These are phyloP conservation scores for Lasiosphaeria miniovina DNA, from an alignment of 495 filamentous ascomycete species.

Conservation along the genomic window DNA sequence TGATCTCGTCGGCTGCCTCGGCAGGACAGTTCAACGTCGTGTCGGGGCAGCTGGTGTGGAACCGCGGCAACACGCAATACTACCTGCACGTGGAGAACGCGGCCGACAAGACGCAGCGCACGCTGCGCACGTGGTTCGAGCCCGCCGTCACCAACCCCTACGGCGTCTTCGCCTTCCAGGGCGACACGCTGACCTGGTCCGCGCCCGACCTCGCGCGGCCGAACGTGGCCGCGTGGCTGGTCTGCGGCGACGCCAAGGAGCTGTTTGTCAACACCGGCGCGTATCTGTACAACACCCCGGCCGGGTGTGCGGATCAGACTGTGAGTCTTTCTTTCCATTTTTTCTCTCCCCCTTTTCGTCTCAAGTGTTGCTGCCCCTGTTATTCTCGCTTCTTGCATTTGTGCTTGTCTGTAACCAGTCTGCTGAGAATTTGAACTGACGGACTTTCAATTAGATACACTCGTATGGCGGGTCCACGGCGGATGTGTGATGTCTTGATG, in stretches of 20 bases:
- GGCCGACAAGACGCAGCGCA: slow-evolving; percentile 33
- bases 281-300: slow-evolving; percentile 47
- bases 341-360: background rate
- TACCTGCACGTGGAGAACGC: slow-evolving; percentile 35
- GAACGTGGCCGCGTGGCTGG: slow-evolving; percentile 48
- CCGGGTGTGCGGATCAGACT: slow-evolving; percentile 51
- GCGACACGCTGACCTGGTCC: slow-evolving; percentile 49
- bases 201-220: slow-evolving; percentile 37
- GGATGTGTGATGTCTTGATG: slow-evolving; percentile 10
- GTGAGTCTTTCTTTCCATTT: slow-evolving; percentile 23
- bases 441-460: slow-evolving; percentile 16
- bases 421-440: background rate
- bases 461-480: slow-evolving; percentile 21
- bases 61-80: slow-evolving; percentile 18
- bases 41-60: slow-evolving; percentile 45
- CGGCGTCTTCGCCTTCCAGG: slow-evolving; percentile 47
- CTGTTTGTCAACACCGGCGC: slow-evolving; percentile 50
- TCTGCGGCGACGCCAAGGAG: slow-evolving; percentile 35
- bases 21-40: slow-evolving; percentile 52
- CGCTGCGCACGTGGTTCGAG: slow-evolving; percentile 33
- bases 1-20: slow-evolving; percentile 38
- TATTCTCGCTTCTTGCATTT: background rate
- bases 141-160: slow-evolving; percentile 37
- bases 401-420: background rate
- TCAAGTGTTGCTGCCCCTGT: too few relatives aligned